Evolutionary conservation across 495 filamentous ascomycete species (phyloP).

Genomic region (Aspergillus nanangensis): DNA sequence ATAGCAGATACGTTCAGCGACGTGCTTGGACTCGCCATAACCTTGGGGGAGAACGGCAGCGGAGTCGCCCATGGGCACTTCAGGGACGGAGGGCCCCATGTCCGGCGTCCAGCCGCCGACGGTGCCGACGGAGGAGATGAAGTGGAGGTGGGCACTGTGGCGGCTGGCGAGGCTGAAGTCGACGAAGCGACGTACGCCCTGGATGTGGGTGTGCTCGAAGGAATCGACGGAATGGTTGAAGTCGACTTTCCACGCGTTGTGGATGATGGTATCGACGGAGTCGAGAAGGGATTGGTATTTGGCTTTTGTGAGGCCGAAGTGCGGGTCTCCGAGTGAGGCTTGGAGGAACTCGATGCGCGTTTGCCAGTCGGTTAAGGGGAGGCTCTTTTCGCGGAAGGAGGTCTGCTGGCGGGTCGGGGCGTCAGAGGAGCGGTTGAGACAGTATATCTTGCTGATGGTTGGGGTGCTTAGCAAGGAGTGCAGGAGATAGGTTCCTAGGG

Average conservation of each 20-base stretch:
- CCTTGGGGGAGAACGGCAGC: constrained; percentile 29
- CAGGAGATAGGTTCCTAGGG: constrained; percentile 55
- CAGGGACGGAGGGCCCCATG: constrained; percentile 32
- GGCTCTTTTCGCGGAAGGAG: constrained; percentile 10
- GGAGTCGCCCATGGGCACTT: constrained; percentile 38
- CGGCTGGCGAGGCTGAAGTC: constrained; percentile 39
- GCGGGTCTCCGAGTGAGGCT: constrained; percentile 38
- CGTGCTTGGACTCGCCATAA: constrained; percentile 53
- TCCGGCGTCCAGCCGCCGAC: constrained; percentile 28
- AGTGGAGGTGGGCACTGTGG: constrained; percentile 44
- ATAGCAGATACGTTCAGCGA: constrained; percentile 47
- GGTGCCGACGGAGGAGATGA: constrained; percentile 50
- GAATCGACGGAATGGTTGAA: constrained; percentile 54
- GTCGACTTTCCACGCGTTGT: constrained; percentile 62
- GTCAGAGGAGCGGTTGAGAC: constrained; percentile 45
- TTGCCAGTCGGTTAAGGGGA: background rate
- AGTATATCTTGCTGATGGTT: constrained; percentile 45
- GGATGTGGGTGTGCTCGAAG: constrained; percentile 50
- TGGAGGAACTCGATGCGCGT: constrained; percentile 39
- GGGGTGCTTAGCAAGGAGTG: constrained; percentile 30
- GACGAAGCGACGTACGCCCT: constrained; percentile 43
- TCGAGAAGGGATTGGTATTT: constrained; percentile 33
- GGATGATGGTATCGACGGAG: constrained; percentile 48
- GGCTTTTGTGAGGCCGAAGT: constrained; percentile 38
- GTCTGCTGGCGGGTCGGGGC: constrained; percentile 11